Conservation (phyloP, 768 basidiomycete genomes). For the Asterophora parasitica region DNA sequence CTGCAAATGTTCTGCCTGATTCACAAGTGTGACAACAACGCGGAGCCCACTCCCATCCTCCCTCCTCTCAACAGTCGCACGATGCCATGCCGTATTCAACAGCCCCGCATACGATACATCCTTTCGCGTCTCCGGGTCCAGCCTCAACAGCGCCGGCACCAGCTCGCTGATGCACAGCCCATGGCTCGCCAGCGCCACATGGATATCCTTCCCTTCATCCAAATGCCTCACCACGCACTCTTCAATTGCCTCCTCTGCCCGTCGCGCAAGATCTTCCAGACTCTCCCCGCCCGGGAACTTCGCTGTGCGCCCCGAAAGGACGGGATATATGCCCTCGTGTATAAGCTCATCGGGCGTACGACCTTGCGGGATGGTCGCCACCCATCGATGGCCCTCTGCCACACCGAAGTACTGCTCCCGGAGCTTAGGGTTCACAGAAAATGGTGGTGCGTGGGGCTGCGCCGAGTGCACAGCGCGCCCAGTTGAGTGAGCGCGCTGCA, state of each 20-base stretch:
- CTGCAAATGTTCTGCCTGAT: too few species aligned
- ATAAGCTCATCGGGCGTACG: conserved; percentile 40
- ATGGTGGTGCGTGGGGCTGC: conserved; percentile 51
- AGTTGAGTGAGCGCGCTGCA: conserved; percentile 61
- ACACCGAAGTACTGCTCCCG: conserved; percentile 71
- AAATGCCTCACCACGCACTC: conserved; percentile 59
- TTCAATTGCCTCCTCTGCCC: conserved; percentile 48
- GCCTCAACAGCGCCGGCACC: conserved; percentile 46
- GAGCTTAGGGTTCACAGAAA: conserved; percentile 49
- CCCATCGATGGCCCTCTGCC: conserved; percentile 64
- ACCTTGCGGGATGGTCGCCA: conserved; percentile 22
- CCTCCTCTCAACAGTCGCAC: conserved; percentile 46
- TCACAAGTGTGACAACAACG: too few species aligned
- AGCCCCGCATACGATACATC: conserved; percentile 42
- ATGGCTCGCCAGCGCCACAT: conserved; percentile 71
- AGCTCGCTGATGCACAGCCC: conserved; percentile 67
- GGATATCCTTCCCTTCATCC: conserved; percentile 37
- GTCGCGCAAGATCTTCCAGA: conserved; percentile 51
- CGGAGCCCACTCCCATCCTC: background rate
- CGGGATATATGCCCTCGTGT: conserved; percentile 49
- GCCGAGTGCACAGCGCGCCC: conserved; percentile 49
- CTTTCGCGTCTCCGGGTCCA: conserved; percentile 42
- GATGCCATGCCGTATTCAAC: conserved; percentile 72
- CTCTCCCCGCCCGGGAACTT: conserved; percentile 69
- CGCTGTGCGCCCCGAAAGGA: conserved; percentile 39